A percentile compares a stretch with the other conserved stretches of the same genome.
phyloP scores from a whole-genome alignment of 2,329 filamentous ascomycete species.

The Phialocephala sp. region DNA sequence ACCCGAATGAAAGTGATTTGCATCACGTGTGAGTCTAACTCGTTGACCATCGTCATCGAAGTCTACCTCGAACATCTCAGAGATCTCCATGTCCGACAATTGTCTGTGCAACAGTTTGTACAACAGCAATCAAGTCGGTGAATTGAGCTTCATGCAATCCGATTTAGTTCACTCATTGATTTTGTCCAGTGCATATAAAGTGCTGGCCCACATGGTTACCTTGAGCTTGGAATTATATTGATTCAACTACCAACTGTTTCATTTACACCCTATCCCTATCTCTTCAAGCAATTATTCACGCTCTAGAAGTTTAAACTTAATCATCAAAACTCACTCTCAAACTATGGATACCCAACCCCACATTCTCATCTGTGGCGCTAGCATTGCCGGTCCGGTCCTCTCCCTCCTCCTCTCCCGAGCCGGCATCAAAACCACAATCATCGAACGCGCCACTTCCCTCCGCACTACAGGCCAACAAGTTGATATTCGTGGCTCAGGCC shows the following conservation, averaged over 20 bases:
- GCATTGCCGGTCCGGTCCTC: constrained; percentile 17
- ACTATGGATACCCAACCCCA: constrained; percentile 17
- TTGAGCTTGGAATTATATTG: neutral
- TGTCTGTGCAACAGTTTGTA: neutral
- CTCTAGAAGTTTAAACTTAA: neutral
- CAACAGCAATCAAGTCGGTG: no score
- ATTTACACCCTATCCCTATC: neutral
- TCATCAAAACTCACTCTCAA: neutral
- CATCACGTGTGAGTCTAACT: neutral
- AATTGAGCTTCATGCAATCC: neutral
- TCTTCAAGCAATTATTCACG: neutral
- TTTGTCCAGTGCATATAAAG: neutral
- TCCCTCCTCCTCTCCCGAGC: constrained; percentile 17
- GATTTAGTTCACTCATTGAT: neutral
- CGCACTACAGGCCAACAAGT: constrained; percentile 58
- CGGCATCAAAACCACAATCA: constrained; percentile 45
- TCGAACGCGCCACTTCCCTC: constrained; percentile 50
- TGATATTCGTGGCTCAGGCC: constrained; percentile 57
- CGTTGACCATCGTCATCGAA: constrained; percentile 1
- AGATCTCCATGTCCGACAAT: neutral
- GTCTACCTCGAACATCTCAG: neutral
- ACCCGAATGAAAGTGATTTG: neutral
- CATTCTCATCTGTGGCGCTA: constrained; percentile 16
- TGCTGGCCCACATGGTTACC: neutral
- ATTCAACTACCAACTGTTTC: neutral